phyloP scores from a whole-genome alignment of 495 filamentous ascomycete genomes.

The Aspergillus heteromorphus region DNA sequence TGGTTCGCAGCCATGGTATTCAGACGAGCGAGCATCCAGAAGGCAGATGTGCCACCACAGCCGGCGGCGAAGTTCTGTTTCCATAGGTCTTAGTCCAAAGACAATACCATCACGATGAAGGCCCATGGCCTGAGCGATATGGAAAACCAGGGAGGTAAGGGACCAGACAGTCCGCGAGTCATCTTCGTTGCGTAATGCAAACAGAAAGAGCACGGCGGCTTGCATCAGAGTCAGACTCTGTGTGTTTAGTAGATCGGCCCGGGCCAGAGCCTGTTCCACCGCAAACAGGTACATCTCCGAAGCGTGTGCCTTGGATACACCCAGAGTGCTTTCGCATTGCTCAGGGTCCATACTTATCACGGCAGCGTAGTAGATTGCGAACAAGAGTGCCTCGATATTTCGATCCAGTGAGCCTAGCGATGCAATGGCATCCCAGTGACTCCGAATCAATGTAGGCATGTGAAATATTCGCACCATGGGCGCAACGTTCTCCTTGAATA shows the following conservation, averaged over 20 bases:
- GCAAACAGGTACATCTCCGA: conserved; percentile 61
- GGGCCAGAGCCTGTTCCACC: conserved; percentile 60
- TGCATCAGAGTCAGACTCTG: conserved; percentile 61
- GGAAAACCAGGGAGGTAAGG: conserved; percentile 55
- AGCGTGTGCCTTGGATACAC: conserved; percentile 20
- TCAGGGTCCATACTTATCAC: conserved; percentile 54
- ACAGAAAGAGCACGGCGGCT: conserved; percentile 61
- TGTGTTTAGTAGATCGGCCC: conserved; percentile 59
- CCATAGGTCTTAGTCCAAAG: conserved; percentile 58
- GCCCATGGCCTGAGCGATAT: conserved; percentile 64
- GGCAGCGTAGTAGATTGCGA: conserved; percentile 67
- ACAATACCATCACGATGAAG: conserved; percentile 62
- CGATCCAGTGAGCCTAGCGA: conserved; percentile 45
- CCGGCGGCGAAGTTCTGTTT: conserved; percentile 66
- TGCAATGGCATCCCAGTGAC: conserved; percentile 28
- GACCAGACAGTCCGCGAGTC: conserved; percentile 51
- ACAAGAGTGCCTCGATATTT: conserved; percentile 58
- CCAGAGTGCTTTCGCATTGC: conserved; percentile 14
- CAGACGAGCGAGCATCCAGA: conserved; percentile 60
- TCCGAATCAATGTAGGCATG: conserved; percentile 45
- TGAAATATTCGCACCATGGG: conserved; percentile 60
- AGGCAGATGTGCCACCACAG: conserved; percentile 69
- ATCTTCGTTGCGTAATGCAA: conserved; percentile 49
- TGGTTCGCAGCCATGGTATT: conserved; percentile 21
- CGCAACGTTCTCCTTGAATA: conserved; percentile 58